Conservation (phyloP, 805 yeast genomes). For the Wickerhamiella hasegawae region DNA sequence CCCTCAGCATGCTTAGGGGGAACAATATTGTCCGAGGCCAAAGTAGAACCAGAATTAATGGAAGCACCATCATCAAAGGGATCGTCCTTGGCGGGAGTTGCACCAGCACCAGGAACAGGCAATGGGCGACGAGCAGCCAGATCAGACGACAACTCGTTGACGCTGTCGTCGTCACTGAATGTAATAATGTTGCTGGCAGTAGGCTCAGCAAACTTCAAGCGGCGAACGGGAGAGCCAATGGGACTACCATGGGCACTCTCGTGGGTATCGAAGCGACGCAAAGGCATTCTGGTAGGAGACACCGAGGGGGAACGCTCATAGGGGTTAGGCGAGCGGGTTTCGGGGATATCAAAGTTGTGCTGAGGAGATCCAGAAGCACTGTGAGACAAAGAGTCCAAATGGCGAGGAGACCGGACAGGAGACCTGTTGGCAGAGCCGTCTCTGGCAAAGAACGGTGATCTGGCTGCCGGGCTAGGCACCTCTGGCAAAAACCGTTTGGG, state of each 20-base stretch:
- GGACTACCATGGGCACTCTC: conserved; percentile 12
- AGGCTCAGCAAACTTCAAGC: conserved; percentile 6
- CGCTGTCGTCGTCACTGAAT: not conserved
- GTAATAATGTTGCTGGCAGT: not conserved
- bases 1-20: conserved; percentile 1
- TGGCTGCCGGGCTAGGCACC: conserved; percentile 10
- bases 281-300: conserved; percentile 12
- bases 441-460: conserved; percentile 7
- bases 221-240: conserved; percentile 11
- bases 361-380: not conserved
- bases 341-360: not conserved
- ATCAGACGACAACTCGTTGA: not conserved
- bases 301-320: conserved; percentile 10
- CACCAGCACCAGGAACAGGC: not conserved
- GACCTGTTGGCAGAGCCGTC: too few relatives aligned
- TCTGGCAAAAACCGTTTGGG: conserved; percentile 7
- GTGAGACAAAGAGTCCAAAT: too few relatives aligned
- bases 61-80: conserved; percentile 2
- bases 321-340: conserved; percentile 7
- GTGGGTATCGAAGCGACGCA: conserved; percentile 3
- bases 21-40: conserved; percentile 5
- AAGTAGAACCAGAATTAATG: conserved; percentile 5
- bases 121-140: not conserved
- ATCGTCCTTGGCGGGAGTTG: not conserved
- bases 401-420: too few relatives aligned